phyloP scores from a whole-genome alignment of 139 green algal species.

The Edaphochlamys debaryana region DNA sequence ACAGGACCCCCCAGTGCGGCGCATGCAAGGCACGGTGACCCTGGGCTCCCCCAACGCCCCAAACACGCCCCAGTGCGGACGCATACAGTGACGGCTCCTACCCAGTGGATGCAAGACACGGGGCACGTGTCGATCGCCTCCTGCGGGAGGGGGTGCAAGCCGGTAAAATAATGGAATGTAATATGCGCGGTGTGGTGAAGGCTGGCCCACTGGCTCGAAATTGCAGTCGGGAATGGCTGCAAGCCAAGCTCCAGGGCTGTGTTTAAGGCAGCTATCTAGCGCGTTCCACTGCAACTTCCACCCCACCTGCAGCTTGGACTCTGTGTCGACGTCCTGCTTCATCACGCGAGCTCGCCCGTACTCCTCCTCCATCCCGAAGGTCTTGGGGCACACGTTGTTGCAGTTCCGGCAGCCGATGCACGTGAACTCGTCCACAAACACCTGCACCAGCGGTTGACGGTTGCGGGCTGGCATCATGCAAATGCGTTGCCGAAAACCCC shows the following conservation, averaged over 20 bases:
- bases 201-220: no score
- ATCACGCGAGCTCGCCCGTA: constrained; percentile 62
- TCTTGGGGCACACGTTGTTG: constrained; percentile 53
- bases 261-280: no score
- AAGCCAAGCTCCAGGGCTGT: no score
- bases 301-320: constrained; percentile 54
- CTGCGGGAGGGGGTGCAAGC: constrained; percentile 29
- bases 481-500: not conserved
- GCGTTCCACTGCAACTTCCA: no score
- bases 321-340: constrained; percentile 52
- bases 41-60: no score
- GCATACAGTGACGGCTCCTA: no score
- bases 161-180: not conserved
- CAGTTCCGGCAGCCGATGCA: constrained; percentile 63
- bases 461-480: not conserved
- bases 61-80: no score
- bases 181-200: not conserved
- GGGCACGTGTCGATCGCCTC: constrained; percentile 68
- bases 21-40: no score
- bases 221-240: no score
- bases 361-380: constrained; percentile 59
- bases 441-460: constrained; percentile 7
- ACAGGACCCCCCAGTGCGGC: no score
- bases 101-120: constrained; percentile 65
- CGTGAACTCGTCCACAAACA: constrained; percentile 45